Conservation (phyloP, 306 rosid genomes). For the Pyrus communis region DNA sequence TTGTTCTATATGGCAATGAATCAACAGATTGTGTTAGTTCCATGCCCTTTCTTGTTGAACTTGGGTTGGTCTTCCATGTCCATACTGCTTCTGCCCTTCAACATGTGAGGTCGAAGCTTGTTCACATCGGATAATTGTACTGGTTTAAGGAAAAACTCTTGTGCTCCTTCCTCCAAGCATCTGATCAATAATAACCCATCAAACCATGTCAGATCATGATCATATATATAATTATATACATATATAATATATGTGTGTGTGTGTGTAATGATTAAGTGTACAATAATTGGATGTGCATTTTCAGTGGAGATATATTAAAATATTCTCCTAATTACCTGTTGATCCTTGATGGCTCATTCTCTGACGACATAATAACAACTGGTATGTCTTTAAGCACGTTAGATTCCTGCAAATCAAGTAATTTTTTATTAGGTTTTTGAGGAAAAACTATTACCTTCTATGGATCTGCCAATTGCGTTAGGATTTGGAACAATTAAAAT, state of each 20-base stretch:
- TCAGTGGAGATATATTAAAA: background rate
- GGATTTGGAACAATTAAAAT: too few relatives aligned
- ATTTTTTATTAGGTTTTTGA: background rate
- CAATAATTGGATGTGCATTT: background rate
- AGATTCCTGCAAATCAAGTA: conserved; percentile 54
- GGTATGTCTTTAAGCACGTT: conserved; percentile 75
- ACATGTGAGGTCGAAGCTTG: conserved; percentile 67
- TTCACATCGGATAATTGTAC: conserved; percentile 67
- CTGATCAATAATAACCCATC: conserved; percentile 21
- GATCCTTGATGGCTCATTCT: conserved; percentile 78
- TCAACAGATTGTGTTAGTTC: conserved; percentile 21
- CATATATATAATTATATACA: background rate
- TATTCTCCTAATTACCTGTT: conserved; percentile 39
- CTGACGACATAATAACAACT: conserved; percentile 91
- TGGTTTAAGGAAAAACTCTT: conserved; percentile 75
- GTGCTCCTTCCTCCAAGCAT: conserved; percentile 89
- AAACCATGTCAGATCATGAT: background rate
- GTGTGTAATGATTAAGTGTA: too few relatives aligned
- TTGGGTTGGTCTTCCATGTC: conserved; percentile 27
- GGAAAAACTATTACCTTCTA: background rate
- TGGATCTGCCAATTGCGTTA: too few relatives aligned
- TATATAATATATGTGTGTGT: too few relatives aligned
- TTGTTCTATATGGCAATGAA: conserved; percentile 21
- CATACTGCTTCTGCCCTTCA: conserved; percentile 30
- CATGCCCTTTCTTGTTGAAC: conserved; percentile 21